Evolutionary conservation across 768 basidiomycete genomes (phyloP), one percentile per base, ranked within the genome.

Genomic region (Mycena leptocephala): DNA sequence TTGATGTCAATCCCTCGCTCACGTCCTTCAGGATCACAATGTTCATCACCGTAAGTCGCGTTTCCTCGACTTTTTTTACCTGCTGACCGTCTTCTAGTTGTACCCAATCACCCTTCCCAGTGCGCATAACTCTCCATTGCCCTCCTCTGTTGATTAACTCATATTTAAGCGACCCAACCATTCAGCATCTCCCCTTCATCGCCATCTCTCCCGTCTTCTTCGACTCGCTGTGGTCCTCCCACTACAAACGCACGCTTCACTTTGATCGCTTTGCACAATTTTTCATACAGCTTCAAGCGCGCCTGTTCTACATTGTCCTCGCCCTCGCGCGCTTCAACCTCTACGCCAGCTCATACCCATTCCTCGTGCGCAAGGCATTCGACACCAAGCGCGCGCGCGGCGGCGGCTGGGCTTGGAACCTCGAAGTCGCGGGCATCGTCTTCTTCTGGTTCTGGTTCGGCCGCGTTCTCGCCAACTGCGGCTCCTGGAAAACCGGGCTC

Each of bases 61-160:
- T 55, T 68, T 39, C 61, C 71, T 37, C 35, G 43, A 65, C 68
- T 41, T 59, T 32, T 26, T 24, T 16, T 28, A n/a, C n/a, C n/a
- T 70, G 48, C 71, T 78, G 62, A 81, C 37, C 77, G 37, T 35
- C 71, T 70, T 39, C 4, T 79, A 98, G 97, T 99, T 64, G 96
- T 99, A 65, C 95, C 98, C n/a, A 99, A 99, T 81, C 96, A 99
- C 78, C 97, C 97, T 7, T 94, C 97, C 58, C 98, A 99, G 93
- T 97, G 89, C 75, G 93, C 85, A 24, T 37, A 3, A 37, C 30
- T 46, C 28, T 74, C 26, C 35, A 48, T 46, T 67, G 28, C 24
- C 32, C 24, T 53, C 37, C 35, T 61, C 56, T 43, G n/a, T 48
- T 71, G 55, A 80, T 43, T n/a, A 82, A 81, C 41, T 70, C 2